Evolutionary conservation across 2,329 filamentous ascomycete species (phyloP), one percentile per base, ranked within the genome.

Genomic region (Emmonsiellopsis sp.): DNA sequence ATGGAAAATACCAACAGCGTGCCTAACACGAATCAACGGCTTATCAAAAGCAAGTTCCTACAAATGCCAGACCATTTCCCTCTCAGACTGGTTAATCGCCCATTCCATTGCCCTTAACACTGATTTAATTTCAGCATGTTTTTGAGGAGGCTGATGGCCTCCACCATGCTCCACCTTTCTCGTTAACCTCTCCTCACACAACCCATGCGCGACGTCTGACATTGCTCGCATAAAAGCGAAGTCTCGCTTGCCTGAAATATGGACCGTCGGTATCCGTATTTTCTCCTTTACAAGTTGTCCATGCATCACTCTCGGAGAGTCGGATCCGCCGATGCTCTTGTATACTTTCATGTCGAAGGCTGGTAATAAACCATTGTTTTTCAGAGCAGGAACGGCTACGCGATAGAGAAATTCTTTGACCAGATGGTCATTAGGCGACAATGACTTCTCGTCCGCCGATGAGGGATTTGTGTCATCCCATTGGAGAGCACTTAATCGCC

Each of bases 261-360:
- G 58, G 16, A 60, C 47, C 15, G 58, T 60, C n/a, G 58, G 58
- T 20, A 59, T 59, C n/a, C 15, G 38, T 16, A 60, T 52, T 20
- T 51, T 42, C 13, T 55, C 45, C 35, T 30, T 50, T 37, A 60
- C 31, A 20, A 56, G 42, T 31, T 42, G 16, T 15, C 55, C 43
- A 46, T 48, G 53, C 35, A 60, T 53, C 10, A 57, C 46, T 26
- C 57, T 44, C 20, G 57, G 57, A 31, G 38, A 30, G n/a, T 31
- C 38, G 37, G 50, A 35, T n/a, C 26, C 41, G 20, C 16, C 40
- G n/a, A 44, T 42, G 40, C 44, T 30, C 20, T 15, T 15, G 43
- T 48, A 54, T 11, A 56, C 47, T 10, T 50, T 51, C 26, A 55
- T 34, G 48, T 54, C 51, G 15, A 37, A 51, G 30, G 50, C 50